A percentile compares a stretch with the other conserved stretches of the same genome.
phyloP scores from a whole-genome alignment of 75 land plant genomes.

The Picea glauca region DNA sequence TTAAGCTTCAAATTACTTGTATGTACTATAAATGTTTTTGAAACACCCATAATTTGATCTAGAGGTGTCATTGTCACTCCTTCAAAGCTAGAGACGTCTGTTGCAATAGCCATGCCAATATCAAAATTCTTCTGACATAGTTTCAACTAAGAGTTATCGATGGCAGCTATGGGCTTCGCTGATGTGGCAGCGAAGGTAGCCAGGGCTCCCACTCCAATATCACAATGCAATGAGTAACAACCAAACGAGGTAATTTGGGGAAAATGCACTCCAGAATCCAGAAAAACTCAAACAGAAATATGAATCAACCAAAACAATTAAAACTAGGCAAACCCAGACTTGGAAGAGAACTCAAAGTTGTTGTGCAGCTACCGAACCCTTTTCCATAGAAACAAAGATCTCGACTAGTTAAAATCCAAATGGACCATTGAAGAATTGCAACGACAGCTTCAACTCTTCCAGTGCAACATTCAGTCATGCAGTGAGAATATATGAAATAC shows the following conservation, averaged over 20 bases:
- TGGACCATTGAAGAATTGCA: not conserved
- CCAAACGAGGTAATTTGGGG: too few relatives aligned
- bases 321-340: too few relatives aligned
- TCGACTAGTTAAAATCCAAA: not conserved
- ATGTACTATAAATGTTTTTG: constrained; percentile 88
- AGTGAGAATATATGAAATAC: not conserved
- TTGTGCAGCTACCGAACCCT: not conserved
- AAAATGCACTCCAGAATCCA: too few relatives aligned
- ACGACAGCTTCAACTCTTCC: not conserved
- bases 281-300: too few relatives aligned
- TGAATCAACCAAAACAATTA: too few relatives aligned
- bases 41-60: constrained; percentile 94
- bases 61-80: constrained; percentile 93
- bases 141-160: too few relatives aligned
- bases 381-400: not conserved
- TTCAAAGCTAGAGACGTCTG: constrained; percentile 87
- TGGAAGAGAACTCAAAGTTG: too few relatives aligned
- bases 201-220: too few relatives aligned
- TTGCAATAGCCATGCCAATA: constrained; percentile 58
- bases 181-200: too few relatives aligned
- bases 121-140: too few relatives aligned
- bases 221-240: too few relatives aligned
- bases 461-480: not conserved
- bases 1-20: constrained; percentile 75
- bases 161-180: too few relatives aligned